Evolutionary conservation across 2,329 filamentous ascomycete species (phyloP).

Genomic region (Neurospora sp.): DNA sequence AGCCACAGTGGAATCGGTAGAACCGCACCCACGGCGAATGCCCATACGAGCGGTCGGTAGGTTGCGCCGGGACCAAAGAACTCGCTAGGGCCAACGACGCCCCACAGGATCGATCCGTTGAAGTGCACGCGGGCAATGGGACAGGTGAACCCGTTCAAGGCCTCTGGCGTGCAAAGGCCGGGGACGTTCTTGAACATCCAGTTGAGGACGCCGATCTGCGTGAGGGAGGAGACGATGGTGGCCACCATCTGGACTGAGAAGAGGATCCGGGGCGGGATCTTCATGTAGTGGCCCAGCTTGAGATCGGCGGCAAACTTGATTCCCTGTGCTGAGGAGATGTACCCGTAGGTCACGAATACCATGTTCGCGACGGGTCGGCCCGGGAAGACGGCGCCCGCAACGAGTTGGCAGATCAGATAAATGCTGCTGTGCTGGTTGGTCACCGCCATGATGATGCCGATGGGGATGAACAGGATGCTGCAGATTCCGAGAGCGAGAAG

Average conservation of each 20-base stretch:
- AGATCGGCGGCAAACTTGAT: constrained; percentile 83
- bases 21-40: constrained; percentile 67
- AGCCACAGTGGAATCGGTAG: constrained; percentile 68
- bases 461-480: constrained; percentile 75
- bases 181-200: constrained; percentile 80
- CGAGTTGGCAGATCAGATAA: constrained; percentile 77
- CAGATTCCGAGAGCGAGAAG: constrained; percentile 71
- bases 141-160: constrained; percentile 82
- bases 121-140: constrained; percentile 83
- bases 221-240: constrained; percentile 66
- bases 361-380: constrained; percentile 84
- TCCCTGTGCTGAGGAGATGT: constrained; percentile 80
- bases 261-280: constrained; percentile 69
- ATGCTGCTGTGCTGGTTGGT: constrained; percentile 84
- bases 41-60: constrained; percentile 71
- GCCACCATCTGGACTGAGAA: constrained; percentile 72
- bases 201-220: constrained; percentile 76
- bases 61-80: constrained; percentile 72
- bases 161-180: constrained; percentile 66
- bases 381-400: constrained; percentile 73
- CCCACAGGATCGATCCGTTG: constrained; percentile 84
- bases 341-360: constrained; percentile 88
- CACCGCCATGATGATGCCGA: constrained; percentile 87
- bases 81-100: constrained; percentile 70
- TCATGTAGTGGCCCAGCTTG: constrained; percentile 84